Evolutionary conservation across 495 filamentous ascomycete species (phyloP), one percentile per base, ranked within the genome.

Genomic region (Penicillium coprophilum): DNA sequence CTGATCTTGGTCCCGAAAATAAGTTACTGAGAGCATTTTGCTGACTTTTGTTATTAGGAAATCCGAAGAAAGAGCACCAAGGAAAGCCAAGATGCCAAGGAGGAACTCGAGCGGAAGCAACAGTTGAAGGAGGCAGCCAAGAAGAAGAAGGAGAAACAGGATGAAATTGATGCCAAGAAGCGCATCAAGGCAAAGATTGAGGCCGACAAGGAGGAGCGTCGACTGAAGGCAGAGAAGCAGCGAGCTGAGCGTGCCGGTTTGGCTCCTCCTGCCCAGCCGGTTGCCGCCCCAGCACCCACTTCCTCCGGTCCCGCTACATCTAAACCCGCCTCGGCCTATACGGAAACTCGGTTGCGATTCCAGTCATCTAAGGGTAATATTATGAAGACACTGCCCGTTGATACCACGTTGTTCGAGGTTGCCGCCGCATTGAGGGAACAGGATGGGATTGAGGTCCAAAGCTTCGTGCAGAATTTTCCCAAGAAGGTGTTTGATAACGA

Each of bases 341-440:
- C 84, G 15, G 90, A 96, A 68, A 82, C 92, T 40, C 83, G 93
- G 39, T 71, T 99, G 60, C 78, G 92, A 56, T 80, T 99, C 60
- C 91, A 96, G 67, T 89, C 86, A 1, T 70, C 85, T 0, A 72
- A 72, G 19, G 89, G 91, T 15, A 91, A 85, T 41, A 70, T 96
- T 31, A 83, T 87, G 73, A 96, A 96, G 78, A 89, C 85, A 2
- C 85, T 93, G 48, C 84, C 90, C 0, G 91, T 86, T 6, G 87
- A 90, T 19, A 95, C 89, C 8, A 99, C 95, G 0, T 77, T 99
- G 15, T 96, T 96, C 64, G 95, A 99, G 72, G 91, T 99, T 28
- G 91, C 88, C 8, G 82, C 88, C 50, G 78, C 84, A 56, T 66
- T 97, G 32, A 79, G 82, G 64, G 59, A 82, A 55, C 86, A 92